A percentile compares a stretch with the other conserved stretches of the same genome.
Conservation (phyloP, 495 filamentous ascomycete genomes). For the Halenospora varia region DNA sequence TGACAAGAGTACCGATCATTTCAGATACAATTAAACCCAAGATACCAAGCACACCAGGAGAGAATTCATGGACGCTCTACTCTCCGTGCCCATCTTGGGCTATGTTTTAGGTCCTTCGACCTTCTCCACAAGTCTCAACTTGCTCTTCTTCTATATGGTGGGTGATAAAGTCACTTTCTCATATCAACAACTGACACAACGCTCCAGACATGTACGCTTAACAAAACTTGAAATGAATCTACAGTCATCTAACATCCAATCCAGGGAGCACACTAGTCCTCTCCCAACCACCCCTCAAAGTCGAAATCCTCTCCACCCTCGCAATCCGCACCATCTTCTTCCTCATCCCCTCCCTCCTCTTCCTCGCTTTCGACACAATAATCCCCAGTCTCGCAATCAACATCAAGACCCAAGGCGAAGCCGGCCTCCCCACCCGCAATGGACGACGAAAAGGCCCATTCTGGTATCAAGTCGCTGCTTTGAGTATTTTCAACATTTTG, state of each 20-base stretch:
- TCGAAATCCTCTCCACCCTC: constrained; percentile 70
- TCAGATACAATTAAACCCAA: no score
- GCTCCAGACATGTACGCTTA: not conserved
- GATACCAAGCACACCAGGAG: not conserved
- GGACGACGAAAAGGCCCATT: constrained; percentile 37
- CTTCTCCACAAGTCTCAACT: constrained; percentile 75
- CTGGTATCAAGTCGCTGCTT: constrained; percentile 44
- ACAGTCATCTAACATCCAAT: constrained; percentile 19
- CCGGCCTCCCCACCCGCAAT: constrained; percentile 60
- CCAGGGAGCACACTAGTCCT: constrained; percentile 84
- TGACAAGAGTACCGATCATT: no score
- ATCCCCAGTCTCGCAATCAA: constrained; percentile 60
- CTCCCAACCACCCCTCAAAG: constrained; percentile 67
- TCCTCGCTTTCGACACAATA: constrained; percentile 68
- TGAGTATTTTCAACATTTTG: constrained; percentile 63
- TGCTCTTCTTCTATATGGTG: constrained; percentile 79
- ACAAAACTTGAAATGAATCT: not conserved
- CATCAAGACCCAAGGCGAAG: constrained; percentile 66
- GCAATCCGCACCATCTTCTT: constrained; percentile 68
- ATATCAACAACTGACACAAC: not conserved
- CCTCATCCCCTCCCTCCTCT: constrained; percentile 66
- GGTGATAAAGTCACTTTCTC: not conserved
- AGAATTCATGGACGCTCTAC: constrained; percentile 51
- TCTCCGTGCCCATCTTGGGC: constrained; percentile 69
- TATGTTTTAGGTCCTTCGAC: constrained; percentile 54